Percentiles rank a stretch among this genome's conserved stretches.
Evolutionary conservation across 129 eudicot genomes (phyloP).

Genomic region (Silybum marianum): DNA sequence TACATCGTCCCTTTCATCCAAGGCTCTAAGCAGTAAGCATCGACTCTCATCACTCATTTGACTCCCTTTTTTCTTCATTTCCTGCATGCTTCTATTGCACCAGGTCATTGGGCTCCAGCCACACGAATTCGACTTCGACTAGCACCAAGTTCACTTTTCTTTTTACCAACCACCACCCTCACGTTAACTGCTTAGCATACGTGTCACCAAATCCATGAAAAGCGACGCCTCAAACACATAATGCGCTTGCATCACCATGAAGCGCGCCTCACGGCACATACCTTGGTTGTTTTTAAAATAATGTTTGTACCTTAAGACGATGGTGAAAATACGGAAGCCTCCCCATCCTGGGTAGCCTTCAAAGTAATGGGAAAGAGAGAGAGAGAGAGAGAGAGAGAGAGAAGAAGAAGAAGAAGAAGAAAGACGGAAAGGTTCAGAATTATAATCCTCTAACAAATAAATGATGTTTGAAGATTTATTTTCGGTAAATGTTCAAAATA

Average conservation of each 20-base stretch:
- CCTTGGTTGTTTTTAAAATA: no score
- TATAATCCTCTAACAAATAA: background rate
- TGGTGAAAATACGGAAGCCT: background rate
- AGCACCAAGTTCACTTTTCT: background rate
- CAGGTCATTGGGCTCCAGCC: background rate
- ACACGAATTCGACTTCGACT: background rate
- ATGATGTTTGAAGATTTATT: conserved; percentile 3
- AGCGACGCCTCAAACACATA: no score
- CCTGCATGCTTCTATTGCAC: background rate
- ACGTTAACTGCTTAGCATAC: background rate
- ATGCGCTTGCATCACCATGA: no score
- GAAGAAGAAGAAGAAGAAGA: background rate
- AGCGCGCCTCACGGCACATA: no score
- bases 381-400: background rate
- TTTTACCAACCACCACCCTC: background rate
- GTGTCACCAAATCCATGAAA: no score
- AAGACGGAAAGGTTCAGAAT: background rate
- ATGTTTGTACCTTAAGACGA: background rate
- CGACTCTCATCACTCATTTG: background rate
- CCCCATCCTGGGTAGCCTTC: conserved; percentile 6
- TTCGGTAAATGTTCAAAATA: background rate
- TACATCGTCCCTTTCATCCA: background rate
- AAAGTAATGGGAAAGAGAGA: background rate
- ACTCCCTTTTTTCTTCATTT: background rate
- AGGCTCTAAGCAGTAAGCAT: background rate